A percentile compares a stretch with the other conserved stretches of the same genome.
phyloP scores from a whole-genome alignment of 768 basidiomycete species.

The Leccinum broughii region DNA sequence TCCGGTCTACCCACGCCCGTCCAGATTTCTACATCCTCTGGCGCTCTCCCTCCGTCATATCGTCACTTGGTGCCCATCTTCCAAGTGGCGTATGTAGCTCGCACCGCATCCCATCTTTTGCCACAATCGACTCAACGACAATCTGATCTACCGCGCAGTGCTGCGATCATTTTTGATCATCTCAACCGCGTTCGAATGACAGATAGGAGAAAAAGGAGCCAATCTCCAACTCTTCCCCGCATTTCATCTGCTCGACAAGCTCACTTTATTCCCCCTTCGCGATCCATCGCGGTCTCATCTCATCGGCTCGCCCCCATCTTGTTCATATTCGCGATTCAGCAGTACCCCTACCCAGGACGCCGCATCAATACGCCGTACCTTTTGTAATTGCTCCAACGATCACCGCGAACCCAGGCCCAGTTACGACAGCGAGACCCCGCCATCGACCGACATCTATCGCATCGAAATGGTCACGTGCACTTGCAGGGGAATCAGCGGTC shows the following conservation, averaged over 20 bases:
- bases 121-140: constrained; percentile 18
- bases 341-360: neutral
- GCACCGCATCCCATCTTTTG: constrained; percentile 2
- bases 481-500: neutral
- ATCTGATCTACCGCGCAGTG: constrained; percentile 21
- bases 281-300: constrained; percentile 24
- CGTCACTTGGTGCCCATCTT: neutral
- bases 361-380: neutral
- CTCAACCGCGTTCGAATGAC: neutral
- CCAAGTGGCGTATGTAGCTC: constrained; percentile 6
- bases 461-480: constrained; percentile 2
- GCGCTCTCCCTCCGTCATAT: neutral
- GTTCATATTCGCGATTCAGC: constrained; percentile 5
- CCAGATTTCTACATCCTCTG: constrained; percentile 3
- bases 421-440: constrained; percentile 16
- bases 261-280: constrained; percentile 9
- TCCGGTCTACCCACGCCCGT: constrained; percentile 18
- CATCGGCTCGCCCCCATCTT: constrained; percentile 1
- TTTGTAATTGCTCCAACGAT: neutral
- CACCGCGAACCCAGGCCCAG: neutral
- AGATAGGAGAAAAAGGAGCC: constrained; percentile 16
- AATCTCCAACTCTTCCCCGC: constrained; percentile 18
- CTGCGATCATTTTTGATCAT: constrained; percentile 10
- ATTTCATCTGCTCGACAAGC: constrained; percentile 5
- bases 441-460: constrained; percentile 14